phyloP scores from a whole-genome alignment of 106 monocot genomes.

The Alisma plantagoaquatica region DNA sequence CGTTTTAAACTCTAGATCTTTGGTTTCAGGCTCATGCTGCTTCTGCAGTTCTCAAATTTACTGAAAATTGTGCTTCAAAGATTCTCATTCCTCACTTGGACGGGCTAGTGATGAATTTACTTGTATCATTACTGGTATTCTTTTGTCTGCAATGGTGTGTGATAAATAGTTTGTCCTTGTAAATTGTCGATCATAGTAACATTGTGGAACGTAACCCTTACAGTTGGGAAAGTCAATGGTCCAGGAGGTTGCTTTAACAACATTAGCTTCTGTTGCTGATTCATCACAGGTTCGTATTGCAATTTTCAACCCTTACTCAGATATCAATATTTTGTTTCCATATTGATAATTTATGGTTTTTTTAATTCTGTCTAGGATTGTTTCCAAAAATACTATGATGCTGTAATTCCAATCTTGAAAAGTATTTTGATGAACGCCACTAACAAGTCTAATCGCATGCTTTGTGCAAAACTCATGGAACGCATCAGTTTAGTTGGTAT shows the following conservation, averaged over 20 bases:
- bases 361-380: conserved; percentile 50
- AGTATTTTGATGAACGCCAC: conserved; percentile 92
- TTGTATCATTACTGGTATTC: conserved; percentile 76
- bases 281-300: conserved; percentile 66
- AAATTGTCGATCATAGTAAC: too few relatives aligned
- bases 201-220: too few relatives aligned
- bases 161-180: too few relatives aligned
- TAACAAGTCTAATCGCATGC: conserved; percentile 89
- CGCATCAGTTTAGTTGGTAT: conserved; percentile 97
- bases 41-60: conserved; percentile 94
- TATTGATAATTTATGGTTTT: conserved; percentile 7
- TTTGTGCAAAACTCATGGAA: conserved; percentile 97
- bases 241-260: conserved; percentile 89
- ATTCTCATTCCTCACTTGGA: conserved; percentile 89
- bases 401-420: conserved; percentile 91
- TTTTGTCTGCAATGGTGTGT: too few relatives aligned
- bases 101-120: conserved; percentile 85
- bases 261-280: conserved; percentile 98
- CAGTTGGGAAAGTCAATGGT: conserved; percentile 98
- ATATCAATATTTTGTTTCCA: too few relatives aligned
- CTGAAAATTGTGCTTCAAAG: conserved; percentile 90
- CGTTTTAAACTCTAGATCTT: too few relatives aligned
- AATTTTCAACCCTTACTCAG: too few relatives aligned
- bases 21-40: conserved; percentile 93
- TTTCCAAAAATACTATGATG: conserved; percentile 95